Conservation (phyloP, 345 rosid species). For the Mallotus nudiflorus region DNA sequence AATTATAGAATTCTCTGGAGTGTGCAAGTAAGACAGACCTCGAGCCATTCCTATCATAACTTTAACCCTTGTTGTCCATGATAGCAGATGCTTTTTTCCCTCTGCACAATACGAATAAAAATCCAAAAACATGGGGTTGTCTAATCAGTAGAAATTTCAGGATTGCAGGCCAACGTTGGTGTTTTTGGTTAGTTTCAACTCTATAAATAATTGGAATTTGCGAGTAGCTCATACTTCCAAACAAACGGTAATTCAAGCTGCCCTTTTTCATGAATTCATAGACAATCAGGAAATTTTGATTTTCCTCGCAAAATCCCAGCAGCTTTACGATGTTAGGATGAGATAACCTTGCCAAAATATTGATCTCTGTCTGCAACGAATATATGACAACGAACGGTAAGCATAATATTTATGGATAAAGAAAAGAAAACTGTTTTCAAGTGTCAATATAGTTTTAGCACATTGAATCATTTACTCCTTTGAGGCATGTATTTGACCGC, state of each 20-base stretch:
- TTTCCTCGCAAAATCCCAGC: background rate
- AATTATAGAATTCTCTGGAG: background rate
- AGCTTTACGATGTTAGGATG: background rate
- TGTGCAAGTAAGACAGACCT: slow-evolving; percentile 1
- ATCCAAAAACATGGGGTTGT: background rate
- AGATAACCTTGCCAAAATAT: background rate
- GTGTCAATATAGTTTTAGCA: no score
- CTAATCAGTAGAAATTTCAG: no score
- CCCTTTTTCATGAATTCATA: background rate
- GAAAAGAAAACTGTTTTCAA: no score
- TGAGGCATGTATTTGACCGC: no score
- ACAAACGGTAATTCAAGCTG: no score
- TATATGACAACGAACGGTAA: no score
- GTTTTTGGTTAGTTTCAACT: background rate
- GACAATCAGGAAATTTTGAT: background rate
- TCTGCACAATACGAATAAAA: background rate
- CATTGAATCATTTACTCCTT: no score
- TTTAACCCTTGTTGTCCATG: background rate
- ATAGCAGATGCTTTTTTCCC: background rate
- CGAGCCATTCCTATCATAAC: slow-evolving; percentile 4
- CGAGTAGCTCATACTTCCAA: background rate
- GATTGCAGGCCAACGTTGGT: no score
- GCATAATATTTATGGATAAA: no score
- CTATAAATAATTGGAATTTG: background rate
- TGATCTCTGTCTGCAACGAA: background rate